Evolutionary conservation across 1,139 yeast genomes (phyloP).

Genomic region (Yamadazyma songkhlaensis): DNA sequence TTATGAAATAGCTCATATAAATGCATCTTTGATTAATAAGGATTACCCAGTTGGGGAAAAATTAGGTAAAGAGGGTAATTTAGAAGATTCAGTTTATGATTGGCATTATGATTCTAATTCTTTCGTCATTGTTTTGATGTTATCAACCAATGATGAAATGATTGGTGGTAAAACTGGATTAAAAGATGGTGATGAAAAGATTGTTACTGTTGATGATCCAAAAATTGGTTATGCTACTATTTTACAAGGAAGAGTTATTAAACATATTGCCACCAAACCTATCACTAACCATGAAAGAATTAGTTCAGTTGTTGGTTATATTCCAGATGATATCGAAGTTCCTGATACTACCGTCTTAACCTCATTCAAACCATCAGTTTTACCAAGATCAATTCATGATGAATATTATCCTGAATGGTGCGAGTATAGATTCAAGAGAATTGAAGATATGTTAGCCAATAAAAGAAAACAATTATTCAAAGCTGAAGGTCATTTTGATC

Average conservation of each 20-base stretch:
- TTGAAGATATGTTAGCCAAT: conserved; percentile 28
- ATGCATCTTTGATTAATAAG: conserved; percentile 25
- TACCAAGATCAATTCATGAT: conserved; percentile 35
- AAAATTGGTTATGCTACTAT: conserved; percentile 31
- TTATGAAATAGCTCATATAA: conserved; percentile 27
- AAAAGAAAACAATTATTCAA: conserved; percentile 19
- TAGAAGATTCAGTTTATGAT: conserved; percentile 15
- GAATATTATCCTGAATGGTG: conserved; percentile 48
- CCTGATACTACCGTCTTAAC: conserved; percentile 40
- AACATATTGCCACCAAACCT: conserved; percentile 33
- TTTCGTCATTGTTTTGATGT: conserved; percentile 30
- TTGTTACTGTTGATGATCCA: conserved; percentile 29
- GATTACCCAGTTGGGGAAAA: conserved; percentile 14
- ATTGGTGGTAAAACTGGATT: conserved; percentile 35
- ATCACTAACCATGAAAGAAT: conserved; percentile 31
- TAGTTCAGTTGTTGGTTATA: conserved; percentile 41
- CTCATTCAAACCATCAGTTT: conserved; percentile 40
- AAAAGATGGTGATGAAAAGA: conserved; percentile 25
- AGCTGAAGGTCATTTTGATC: conserved; percentile 32
- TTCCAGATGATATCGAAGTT: conserved; percentile 36
- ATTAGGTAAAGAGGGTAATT: conserved; percentile 12
- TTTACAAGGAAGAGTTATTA: conserved; percentile 32
- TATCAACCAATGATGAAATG: conserved; percentile 25
- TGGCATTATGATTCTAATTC: conserved; percentile 33
- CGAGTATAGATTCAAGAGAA: conserved; percentile 35